A percentile compares a stretch with the other conserved stretches of the same genome.
These are phyloP conservation scores for Crucibulum laeve DNA, from an alignment of 768 basidiomycete species.

Conservation along the genomic window DNA sequence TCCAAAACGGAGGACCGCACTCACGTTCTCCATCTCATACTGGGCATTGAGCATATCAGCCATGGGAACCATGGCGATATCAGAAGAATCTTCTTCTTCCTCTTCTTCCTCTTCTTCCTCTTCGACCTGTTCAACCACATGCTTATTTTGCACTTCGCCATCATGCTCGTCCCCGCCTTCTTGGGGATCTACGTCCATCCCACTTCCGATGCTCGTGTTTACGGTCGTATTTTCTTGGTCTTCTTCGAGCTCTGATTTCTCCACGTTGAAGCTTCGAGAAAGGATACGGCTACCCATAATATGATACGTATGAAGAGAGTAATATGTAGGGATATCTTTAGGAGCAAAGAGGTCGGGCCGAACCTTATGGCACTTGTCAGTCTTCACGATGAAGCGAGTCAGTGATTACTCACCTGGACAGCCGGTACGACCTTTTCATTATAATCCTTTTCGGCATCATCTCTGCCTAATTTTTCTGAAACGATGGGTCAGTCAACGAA, in stretches of 20 bases:
- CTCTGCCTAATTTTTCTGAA: constrained; percentile 82
- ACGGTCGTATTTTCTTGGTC: constrained; percentile 17
- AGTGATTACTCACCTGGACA: constrained; percentile 46
- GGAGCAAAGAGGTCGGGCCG: constrained; percentile 70
- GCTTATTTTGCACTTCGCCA: constrained; percentile 11
- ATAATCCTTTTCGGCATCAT: constrained; percentile 77
- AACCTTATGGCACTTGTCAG: constrained; percentile 34
- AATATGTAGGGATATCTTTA: constrained; percentile 38
- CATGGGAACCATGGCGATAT: constrained; percentile 91
- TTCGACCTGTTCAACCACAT: constrained; percentile 28
- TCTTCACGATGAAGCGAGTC: background rate
- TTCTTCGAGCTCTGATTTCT: constrained; percentile 39
- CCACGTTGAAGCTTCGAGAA: constrained; percentile 88
- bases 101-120: constrained; percentile 38
- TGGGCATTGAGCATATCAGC: constrained; percentile 95
- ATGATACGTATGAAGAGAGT: constrained; percentile 75
- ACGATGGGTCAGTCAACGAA: background rate
- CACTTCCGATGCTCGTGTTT: constrained; percentile 28
- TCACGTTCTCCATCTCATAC: constrained; percentile 79
- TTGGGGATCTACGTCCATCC: constrained; percentile 37
- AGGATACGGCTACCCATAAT: constrained; percentile 88
- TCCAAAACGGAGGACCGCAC: constrained; percentile 15
- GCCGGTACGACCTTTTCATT: constrained; percentile 62
- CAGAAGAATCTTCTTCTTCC: constrained; percentile 50
- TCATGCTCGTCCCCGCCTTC: background rate